These are phyloP conservation scores for Neonectria coccinea DNA, from an alignment of 2,329 filamentous ascomycete genomes.

Conservation along the genomic window DNA sequence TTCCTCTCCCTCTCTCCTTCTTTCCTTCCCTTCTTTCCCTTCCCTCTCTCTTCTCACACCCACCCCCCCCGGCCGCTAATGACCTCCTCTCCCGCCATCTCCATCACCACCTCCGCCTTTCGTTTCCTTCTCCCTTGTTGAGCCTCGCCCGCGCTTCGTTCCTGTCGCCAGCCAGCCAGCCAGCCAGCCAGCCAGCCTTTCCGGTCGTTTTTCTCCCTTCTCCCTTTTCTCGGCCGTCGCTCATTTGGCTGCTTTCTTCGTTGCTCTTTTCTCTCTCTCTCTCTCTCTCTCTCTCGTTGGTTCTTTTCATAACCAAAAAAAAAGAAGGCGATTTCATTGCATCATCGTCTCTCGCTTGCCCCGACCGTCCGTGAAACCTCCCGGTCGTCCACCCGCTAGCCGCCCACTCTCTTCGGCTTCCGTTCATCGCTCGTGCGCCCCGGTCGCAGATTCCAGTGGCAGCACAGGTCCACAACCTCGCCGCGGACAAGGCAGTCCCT, in stretches of 20 bases:
- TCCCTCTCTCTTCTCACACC: background rate
- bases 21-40: background rate
- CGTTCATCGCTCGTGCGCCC: background rate
- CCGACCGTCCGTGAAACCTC: background rate
- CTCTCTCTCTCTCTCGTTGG: background rate
- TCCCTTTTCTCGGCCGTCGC: background rate
- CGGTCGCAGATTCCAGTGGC: background rate
- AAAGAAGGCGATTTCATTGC: background rate
- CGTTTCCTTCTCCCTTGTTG: slow-evolving; percentile 1
- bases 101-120: slow-evolving; percentile 2
- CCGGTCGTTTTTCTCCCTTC: background rate
- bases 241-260: background rate
- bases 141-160: background rate
- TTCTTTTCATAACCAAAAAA: background rate
- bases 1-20: background rate
- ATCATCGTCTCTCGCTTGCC: background rate
- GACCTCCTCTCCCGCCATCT: background rate
- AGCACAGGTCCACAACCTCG: background rate
- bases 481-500: background rate
- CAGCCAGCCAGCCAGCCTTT: background rate
- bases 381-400: background rate
- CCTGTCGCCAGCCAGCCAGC: background rate
- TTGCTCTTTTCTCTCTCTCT: background rate
- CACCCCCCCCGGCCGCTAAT: background rate
- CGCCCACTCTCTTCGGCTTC: slow-evolving; percentile 1